These are phyloP conservation scores for Clitopilus passeckerianus DNA, from an alignment of 768 basidiomycete species.

Conservation along the genomic window DNA sequence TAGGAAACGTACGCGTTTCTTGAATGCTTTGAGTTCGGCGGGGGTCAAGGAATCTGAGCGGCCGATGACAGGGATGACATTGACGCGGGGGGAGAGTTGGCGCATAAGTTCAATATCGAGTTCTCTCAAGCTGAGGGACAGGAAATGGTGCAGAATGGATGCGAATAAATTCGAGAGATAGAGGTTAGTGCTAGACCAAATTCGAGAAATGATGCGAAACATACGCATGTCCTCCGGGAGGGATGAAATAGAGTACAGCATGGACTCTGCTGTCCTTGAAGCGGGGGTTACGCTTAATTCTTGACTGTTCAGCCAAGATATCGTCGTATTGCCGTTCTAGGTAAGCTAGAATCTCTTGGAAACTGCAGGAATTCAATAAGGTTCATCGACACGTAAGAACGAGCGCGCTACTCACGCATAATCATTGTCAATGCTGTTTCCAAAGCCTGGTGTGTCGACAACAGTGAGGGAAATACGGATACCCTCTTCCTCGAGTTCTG, in stretches of 20 bases:
- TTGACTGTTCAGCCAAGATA: constrained; percentile 79
- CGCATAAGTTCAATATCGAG: constrained; percentile 94
- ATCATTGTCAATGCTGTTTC: constrained; percentile 88
- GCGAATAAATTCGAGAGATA: background rate
- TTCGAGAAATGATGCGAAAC: constrained; percentile 18
- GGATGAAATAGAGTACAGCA: constrained; percentile 85
- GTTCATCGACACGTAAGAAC: constrained; percentile 3
- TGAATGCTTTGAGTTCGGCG: constrained; percentile 77
- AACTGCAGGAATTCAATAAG: constrained; percentile 37
- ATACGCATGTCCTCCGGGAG: constrained; percentile 83
- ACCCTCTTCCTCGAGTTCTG: constrained; percentile 90
- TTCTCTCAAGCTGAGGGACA: constrained; percentile 58
- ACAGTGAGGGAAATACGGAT: constrained; percentile 86
- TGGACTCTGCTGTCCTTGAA: constrained; percentile 90
- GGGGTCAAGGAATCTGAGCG: constrained; percentile 86
- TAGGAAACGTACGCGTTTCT: constrained; percentile 53
- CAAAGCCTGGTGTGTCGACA: constrained; percentile 91
- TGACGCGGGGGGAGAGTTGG: constrained; percentile 83
- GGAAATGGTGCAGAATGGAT: constrained; percentile 8
- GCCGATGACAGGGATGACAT: constrained; percentile 90
- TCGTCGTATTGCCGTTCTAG: constrained; percentile 93
- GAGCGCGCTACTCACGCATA: constrained; percentile 51
- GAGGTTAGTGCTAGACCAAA: background rate
- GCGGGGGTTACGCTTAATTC: constrained; percentile 90
- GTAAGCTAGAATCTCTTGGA: constrained; percentile 83